Conservation (phyloP, 129 eudicot species). For the Flaveria ramosissima region DNA sequence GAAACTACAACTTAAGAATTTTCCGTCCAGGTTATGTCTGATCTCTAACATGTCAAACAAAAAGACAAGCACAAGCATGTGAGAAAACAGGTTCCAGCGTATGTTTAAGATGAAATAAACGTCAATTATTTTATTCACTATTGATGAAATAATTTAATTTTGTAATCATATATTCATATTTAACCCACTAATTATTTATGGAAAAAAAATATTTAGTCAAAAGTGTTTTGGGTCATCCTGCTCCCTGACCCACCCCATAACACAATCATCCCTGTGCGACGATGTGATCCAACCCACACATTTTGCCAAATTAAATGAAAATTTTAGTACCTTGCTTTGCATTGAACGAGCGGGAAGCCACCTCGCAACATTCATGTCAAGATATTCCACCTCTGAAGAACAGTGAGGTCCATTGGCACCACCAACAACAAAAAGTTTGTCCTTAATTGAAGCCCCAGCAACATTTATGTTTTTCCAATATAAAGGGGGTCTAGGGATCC, state of each 20-base stretch:
- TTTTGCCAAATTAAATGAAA: not conserved
- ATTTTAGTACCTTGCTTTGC: conserved; percentile 57
- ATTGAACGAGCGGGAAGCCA: conserved; percentile 62
- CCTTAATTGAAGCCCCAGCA: conserved; percentile 56
- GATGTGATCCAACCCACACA: not conserved
- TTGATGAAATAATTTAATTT: not conserved
- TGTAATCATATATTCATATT: not conserved
- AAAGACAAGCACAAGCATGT: not conserved
- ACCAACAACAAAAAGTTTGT: conserved; percentile 64
- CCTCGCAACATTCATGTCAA: conserved; percentile 49
- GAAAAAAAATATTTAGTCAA: not conserved
- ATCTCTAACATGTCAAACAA: not conserved
- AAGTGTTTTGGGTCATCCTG: not conserved
- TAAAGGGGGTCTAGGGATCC: conserved; percentile 56
- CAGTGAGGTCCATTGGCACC: conserved; percentile 55
- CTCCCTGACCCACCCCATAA: not conserved
- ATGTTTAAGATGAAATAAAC: not conserved
- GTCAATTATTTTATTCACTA: not conserved
- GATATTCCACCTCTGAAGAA: conserved; percentile 68
- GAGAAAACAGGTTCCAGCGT: not conserved
- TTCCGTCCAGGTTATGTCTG: not conserved
- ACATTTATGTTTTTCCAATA: conserved; percentile 49
- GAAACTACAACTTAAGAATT: not conserved
- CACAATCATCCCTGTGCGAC: not conserved
- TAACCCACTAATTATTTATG: not conserved